Evolutionary conservation across 768 basidiomycete species (phyloP).

Genomic region (Xanthoconium purpureum): DNA sequence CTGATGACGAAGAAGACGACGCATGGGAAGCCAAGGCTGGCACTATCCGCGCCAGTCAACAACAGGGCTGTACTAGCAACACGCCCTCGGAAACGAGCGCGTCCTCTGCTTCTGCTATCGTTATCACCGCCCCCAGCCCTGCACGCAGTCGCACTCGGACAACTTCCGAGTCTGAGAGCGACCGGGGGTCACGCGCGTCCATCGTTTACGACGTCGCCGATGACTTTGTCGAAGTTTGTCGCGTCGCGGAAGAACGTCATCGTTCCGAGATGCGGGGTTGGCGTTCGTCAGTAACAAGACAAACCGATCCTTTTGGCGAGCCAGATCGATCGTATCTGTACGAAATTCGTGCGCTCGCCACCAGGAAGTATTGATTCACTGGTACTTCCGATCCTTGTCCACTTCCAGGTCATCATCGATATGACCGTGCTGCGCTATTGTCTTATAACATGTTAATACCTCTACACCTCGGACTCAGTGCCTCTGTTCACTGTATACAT

Average conservation of each 20-base stretch:
- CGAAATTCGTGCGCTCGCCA: conserved; percentile 83
- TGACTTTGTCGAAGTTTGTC: conserved; percentile 67
- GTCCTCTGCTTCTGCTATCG: conserved; percentile 24
- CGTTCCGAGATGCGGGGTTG: conserved; percentile 82
- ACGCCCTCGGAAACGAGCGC: conserved; percentile 26
- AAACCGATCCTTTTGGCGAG: conserved; percentile 28
- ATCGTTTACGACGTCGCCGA: conserved; percentile 78
- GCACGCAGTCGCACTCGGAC: conserved; percentile 61
- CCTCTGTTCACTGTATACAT: conserved; percentile 20
- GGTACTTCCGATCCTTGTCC: conserved; percentile 1
- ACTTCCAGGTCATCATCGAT: background rate
- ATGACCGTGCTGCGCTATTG: conserved; percentile 1
- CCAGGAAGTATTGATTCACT: conserved; percentile 65
- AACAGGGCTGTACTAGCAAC: conserved; percentile 35
- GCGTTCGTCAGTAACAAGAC: conserved; percentile 36
- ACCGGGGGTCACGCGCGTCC: conserved; percentile 73
- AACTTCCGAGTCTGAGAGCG: conserved; percentile 71
- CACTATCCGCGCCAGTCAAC: conserved; percentile 69
- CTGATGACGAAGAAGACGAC: conserved; percentile 82
- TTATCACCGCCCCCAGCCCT: conserved; percentile 53
- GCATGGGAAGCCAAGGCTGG: conserved; percentile 71
- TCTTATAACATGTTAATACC: conserved; percentile 18
- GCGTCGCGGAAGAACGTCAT: conserved; percentile 79
- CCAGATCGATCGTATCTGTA: conserved; percentile 65
- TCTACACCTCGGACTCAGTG: conserved; percentile 19